These are phyloP conservation scores for Zea mays DNA, from an alignment of 176 grass and related monocot species.

Conservation along the genomic window DNA sequence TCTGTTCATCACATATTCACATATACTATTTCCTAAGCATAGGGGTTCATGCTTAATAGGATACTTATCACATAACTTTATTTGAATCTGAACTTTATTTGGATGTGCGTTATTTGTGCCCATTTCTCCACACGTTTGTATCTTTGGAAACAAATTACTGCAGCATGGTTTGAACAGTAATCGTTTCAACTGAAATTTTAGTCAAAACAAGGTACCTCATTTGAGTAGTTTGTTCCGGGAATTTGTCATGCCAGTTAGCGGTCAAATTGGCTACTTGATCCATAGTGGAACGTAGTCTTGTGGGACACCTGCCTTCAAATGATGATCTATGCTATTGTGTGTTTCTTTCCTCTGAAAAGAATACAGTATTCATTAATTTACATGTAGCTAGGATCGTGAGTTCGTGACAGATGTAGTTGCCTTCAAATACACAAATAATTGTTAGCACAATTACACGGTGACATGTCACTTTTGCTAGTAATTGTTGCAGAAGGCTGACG, in stretches of 20 bases:
- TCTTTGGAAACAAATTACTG: not conserved
- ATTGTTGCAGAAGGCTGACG: not conserved
- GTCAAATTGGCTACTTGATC: not conserved
- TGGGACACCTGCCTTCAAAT: conserved; percentile 1
- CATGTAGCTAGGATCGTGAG: conserved; percentile 1
- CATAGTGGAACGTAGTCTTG: not conserved
- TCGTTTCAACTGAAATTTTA: not conserved
- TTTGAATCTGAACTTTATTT: no score
- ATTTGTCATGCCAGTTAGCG: not conserved
- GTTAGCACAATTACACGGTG: conserved; percentile 9
- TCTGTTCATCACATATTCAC: no score
- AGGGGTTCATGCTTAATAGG: no score
- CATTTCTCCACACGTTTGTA: no score
- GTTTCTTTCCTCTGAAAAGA: conserved; percentile 25
- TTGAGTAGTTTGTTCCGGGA: not conserved
- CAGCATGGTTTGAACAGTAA: not conserved
- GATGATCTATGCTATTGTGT: conserved; percentile 4
- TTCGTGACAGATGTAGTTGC: not conserved
- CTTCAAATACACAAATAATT: conserved; percentile 2
- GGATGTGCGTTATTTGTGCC: no score
- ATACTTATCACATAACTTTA: no score
- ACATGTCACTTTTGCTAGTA: not conserved
- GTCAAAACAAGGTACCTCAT: not conserved
- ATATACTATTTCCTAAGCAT: no score
- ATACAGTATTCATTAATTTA: conserved; percentile 14